These are phyloP conservation scores for Porphyrellus cyaneotinctus DNA, from an alignment of 768 basidiomycete species.

Conservation along the genomic window DNA sequence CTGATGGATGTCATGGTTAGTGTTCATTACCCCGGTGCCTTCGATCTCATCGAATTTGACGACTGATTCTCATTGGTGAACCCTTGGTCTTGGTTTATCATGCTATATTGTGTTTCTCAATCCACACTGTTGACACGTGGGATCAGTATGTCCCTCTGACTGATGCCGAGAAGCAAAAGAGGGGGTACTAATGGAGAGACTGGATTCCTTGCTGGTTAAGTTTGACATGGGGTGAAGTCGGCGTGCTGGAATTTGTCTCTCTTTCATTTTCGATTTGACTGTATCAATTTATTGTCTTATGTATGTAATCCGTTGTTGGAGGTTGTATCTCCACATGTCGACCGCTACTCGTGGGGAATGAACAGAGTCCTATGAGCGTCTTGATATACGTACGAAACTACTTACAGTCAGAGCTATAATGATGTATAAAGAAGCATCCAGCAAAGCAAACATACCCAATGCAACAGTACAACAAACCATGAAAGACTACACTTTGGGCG, in stretches of 20 bases:
- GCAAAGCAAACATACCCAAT: not conserved
- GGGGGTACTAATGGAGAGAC: slow-evolving; percentile 15
- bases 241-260: not conserved
- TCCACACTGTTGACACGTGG: not conserved
- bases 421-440: slow-evolving; percentile 13
- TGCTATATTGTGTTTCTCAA: not conserved
- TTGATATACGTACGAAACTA: not conserved
- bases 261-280: not conserved
- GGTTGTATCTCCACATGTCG: not conserved
- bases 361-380: not conserved
- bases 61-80: slow-evolving; percentile 3
- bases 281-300: not conserved
- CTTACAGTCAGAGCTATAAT: slow-evolving; percentile 8
- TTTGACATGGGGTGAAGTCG: too few species aligned
- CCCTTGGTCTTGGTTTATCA: not conserved
- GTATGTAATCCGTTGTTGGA: not conserved
- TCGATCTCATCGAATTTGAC: slow-evolving; percentile 11
- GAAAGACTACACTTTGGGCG: not conserved
- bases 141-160: slow-evolving; percentile 67
- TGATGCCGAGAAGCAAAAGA: slow-evolving; percentile 46
- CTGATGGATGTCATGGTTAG: slow-evolving; percentile 83
- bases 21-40: not conserved
- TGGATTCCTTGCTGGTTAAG: not conserved
- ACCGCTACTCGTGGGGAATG: not conserved
- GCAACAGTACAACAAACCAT: not conserved